phyloP scores from a whole-genome alignment of 345 rosid genomes.

The Ceriops decandra region DNA sequence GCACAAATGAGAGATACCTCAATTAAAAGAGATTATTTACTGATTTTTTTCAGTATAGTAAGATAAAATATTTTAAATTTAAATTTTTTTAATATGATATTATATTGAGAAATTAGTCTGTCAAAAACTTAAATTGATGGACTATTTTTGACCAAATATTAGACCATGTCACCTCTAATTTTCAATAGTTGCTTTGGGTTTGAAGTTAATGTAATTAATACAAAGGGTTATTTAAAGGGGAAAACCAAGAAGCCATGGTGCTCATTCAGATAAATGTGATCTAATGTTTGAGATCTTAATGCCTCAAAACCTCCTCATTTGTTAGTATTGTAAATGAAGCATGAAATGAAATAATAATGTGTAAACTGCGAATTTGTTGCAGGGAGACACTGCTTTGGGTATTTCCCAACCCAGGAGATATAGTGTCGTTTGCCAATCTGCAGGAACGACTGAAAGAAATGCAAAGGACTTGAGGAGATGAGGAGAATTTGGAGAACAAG shows the following conservation, averaged over 20 bases:
- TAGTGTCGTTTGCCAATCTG: constrained; percentile 66
- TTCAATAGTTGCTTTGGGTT: background rate
- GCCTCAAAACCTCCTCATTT: too few relatives aligned
- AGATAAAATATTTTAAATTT: constrained; percentile 51
- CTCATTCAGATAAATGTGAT: too few relatives aligned
- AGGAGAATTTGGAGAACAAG: constrained; percentile 74
- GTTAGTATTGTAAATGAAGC: too few relatives aligned
- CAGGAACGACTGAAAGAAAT: constrained; percentile 91
- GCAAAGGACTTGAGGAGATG: constrained; percentile 89
- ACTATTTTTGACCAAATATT: background rate
- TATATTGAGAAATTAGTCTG: too few relatives aligned
- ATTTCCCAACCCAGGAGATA: constrained; percentile 89
- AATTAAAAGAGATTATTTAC: constrained; percentile 45
- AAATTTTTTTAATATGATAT: too few relatives aligned
- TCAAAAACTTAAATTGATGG: too few relatives aligned
- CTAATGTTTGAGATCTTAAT: too few relatives aligned
- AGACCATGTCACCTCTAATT: background rate
- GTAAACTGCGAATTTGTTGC: constrained; percentile 22
- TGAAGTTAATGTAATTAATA: too few relatives aligned
- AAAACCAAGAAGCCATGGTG: too few relatives aligned
- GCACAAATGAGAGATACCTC: constrained; percentile 79
- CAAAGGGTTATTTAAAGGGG: too few relatives aligned
- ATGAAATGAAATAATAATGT: too few relatives aligned
- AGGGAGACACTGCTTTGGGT: constrained; percentile 90
- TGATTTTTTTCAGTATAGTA: constrained; percentile 44